Conservation (phyloP, 768 basidiomycete species). For the Lactarius psammicola region DNA sequence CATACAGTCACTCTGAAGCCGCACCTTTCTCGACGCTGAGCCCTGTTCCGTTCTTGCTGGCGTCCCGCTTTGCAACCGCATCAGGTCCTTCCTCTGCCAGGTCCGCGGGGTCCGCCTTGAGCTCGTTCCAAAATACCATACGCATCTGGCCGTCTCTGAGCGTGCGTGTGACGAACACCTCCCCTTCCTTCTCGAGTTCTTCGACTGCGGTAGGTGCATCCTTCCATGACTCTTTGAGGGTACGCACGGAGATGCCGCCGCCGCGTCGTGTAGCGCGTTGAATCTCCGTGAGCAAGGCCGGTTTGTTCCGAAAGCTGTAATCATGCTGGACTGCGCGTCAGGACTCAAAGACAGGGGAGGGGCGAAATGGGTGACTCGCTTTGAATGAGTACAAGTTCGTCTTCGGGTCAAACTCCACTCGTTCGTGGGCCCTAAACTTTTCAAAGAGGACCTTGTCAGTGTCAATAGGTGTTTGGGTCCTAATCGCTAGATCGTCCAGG, state of each 20-base stretch:
- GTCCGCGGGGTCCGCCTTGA: constrained; percentile 52
- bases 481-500: constrained; percentile 81
- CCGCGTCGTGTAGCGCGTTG: constrained; percentile 82
- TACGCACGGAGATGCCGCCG: constrained; percentile 79
- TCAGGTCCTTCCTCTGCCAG: constrained; percentile 24
- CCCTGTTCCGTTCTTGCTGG: constrained; percentile 60
- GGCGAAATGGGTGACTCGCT: constrained; percentile 42
- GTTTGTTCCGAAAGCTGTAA: constrained; percentile 81
- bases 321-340: constrained; percentile 61
- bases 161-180: constrained; percentile 84
- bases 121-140: constrained; percentile 90
- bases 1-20: constrained; percentile 26
- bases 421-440: constrained; percentile 79
- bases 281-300: constrained; percentile 79
- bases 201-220: constrained; percentile 81
- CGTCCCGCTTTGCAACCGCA: constrained; percentile 22
- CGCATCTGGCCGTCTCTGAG: constrained; percentile 77
- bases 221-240: constrained; percentile 89
- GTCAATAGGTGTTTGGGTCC: constrained; percentile 74
- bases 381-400: constrained; percentile 87
- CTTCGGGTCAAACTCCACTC: constrained; percentile 75
- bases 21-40: constrained; percentile 77
- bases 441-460: constrained; percentile 69
- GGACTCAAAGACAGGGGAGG: constrained; percentile 18
- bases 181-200: constrained; percentile 86